phyloP scores from a whole-genome alignment of 2,329 filamentous ascomycete genomes.

The Aspergillus udagawae region DNA sequence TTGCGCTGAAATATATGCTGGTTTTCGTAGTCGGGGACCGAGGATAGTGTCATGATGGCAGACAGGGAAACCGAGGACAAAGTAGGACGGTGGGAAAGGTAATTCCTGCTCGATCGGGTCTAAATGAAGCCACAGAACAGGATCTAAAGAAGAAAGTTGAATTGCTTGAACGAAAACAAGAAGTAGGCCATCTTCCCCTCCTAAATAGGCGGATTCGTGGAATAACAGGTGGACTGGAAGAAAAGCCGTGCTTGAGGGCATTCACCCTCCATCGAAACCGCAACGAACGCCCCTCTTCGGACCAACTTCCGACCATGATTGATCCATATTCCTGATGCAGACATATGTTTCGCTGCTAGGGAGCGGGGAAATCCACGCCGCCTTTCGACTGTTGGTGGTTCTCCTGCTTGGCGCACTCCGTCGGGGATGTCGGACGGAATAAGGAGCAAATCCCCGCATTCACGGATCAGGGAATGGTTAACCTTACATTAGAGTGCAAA shows the following conservation, averaged over 20 bases:
- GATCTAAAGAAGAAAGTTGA: neutral
- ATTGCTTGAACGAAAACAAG: neutral
- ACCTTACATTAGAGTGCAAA: neutral
- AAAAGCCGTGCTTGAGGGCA: neutral
- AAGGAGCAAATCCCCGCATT: neutral
- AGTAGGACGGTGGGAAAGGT: neutral
- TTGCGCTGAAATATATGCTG: slow-evolving; percentile 49
- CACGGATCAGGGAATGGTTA: neutral
- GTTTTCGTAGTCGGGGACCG: slow-evolving; percentile 11
- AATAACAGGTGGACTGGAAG: neutral
- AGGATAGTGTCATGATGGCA: neutral
- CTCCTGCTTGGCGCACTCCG: neutral
- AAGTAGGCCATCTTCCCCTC: neutral
- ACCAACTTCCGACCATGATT: too few relatives aligned
- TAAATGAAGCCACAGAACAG: neutral
- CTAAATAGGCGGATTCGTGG: neutral
- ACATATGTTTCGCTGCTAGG: neutral
- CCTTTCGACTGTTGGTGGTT: too few relatives aligned
- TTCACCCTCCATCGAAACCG: neutral
- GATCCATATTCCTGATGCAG: neutral
- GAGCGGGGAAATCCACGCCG: too few relatives aligned
- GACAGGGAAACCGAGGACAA: neutral
- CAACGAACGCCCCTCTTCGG: neutral
- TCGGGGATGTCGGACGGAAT: neutral
- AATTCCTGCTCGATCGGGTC: neutral